Conservation (phyloP, 164 flowering plant genomes). For the Umbilicus rupestris region DNA sequence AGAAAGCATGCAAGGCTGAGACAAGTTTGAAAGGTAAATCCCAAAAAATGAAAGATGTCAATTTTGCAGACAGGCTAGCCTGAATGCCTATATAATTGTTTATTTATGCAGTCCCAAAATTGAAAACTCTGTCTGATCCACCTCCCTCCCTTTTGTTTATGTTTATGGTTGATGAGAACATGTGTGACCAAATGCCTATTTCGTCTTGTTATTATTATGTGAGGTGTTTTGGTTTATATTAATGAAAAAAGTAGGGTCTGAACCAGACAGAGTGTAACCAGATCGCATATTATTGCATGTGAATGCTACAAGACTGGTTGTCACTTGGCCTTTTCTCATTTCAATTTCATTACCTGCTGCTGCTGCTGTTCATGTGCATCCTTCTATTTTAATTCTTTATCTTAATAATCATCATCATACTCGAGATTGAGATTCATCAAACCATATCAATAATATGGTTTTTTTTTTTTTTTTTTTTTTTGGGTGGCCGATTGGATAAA, state of each 20-base stretch:
- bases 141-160: too few relatives aligned
- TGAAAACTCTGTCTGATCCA: too few relatives aligned
- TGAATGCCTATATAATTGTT: not conserved
- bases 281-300: constrained; percentile 4
- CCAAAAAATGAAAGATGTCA: not conserved
- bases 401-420: too few relatives aligned
- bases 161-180: too few relatives aligned
- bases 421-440: too few relatives aligned
- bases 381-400: not conserved
- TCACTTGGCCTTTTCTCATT: not conserved
- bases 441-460: too few relatives aligned
- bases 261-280: not conserved
- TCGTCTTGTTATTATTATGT: not conserved
- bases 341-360: not conserved
- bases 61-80: constrained; percentile 1
- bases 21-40: not conserved
- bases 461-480: too few relatives aligned
- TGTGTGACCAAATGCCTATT: not conserved
- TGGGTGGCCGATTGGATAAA: too few relatives aligned
- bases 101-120: not conserved
- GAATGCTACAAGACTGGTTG: constrained; percentile 1
- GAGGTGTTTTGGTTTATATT: not conserved
- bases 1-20: not conserved
- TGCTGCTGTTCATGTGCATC: constrained; percentile 1
- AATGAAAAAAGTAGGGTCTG: not conserved